These are phyloP conservation scores for Teratosphaeria pseudoeucalypti DNA, from an alignment of 2,329 filamentous ascomycete genomes.

Conservation along the genomic window DNA sequence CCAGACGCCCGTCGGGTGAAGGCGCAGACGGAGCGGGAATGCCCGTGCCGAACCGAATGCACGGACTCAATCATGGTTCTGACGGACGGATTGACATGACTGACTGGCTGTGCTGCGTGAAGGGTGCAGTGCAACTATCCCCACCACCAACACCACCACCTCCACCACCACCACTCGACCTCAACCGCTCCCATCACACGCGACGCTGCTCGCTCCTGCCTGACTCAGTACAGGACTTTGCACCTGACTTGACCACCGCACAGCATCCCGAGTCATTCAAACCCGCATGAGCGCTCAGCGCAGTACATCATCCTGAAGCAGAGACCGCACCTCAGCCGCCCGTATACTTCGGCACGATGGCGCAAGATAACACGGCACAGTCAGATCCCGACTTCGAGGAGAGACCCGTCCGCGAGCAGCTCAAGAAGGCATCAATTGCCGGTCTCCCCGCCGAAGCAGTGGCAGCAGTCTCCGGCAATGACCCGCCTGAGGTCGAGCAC, in stretches of 20 bases:
- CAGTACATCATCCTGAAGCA: not conserved
- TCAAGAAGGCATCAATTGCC: constrained; percentile 53
- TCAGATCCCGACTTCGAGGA: constrained; percentile 41
- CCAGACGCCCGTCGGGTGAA: too few species aligned
- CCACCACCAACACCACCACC: too few species aligned
- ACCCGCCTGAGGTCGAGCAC: constrained; percentile 5
- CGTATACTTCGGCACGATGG: not conserved
- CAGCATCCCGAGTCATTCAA: not conserved
- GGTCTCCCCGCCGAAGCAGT: constrained; percentile 11
- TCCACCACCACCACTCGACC: too few species aligned
- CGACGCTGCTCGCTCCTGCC: not conserved
- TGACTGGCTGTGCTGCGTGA: too few species aligned
- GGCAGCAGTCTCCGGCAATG: not conserved
- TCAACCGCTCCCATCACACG: too few species aligned
- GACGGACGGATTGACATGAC: too few species aligned
- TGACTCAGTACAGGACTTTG: not conserved
- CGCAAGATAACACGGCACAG: not conserved
- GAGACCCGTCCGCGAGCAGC: constrained; percentile 49
- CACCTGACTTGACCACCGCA: not conserved
- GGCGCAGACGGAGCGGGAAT: too few species aligned
- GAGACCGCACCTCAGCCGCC: not conserved
- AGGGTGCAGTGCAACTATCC: too few species aligned
- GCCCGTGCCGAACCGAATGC: too few species aligned
- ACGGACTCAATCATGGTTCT: too few species aligned
- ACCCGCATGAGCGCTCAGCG: not conserved